Evolutionary conservation across 2,329 filamentous ascomycete species (phyloP).

Genomic region (Alternaria postmessia): DNA sequence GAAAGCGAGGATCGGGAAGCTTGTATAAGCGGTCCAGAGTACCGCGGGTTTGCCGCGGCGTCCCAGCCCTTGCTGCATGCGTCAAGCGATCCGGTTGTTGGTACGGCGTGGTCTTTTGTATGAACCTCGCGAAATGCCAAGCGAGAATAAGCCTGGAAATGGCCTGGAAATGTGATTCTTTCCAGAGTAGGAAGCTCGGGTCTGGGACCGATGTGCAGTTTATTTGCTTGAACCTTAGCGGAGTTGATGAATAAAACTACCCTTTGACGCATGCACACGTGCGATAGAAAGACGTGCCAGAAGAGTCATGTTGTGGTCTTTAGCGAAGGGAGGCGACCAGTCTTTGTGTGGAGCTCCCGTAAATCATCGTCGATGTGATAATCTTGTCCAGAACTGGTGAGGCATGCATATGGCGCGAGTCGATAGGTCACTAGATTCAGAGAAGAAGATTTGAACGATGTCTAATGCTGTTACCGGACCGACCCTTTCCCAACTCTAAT

Average conservation of each 20-base stretch:
- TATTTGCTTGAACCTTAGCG: background rate
- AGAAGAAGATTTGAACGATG: background rate
- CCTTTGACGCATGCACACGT: background rate
- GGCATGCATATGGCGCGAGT: background rate
- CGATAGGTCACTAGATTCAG: background rate
- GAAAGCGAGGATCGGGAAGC: background rate
- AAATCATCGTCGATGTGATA: constrained; percentile 1
- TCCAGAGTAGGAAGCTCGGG: background rate
- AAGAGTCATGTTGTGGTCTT: background rate
- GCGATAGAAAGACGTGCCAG: background rate
- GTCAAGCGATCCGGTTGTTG: constrained; percentile 1
- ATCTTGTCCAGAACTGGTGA: background rate
- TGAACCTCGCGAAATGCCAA: background rate
- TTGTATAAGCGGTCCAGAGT: background rate
- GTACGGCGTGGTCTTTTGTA: background rate
- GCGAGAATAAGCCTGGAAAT: background rate
- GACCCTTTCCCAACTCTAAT: background rate
- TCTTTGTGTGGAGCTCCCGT: background rate
- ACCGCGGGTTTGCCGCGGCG: background rate
- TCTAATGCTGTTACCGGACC: background rate
- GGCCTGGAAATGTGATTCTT: background rate
- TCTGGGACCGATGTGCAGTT: background rate
- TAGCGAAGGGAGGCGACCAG: background rate
- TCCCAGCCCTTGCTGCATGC: background rate
- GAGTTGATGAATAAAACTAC: background rate